A percentile compares a stretch with the other conserved stretches of the same genome.
These are phyloP conservation scores for Paramecium pentaurelia DNA, from an alignment of 73 alveolate genomes.

Conservation along the genomic window DNA sequence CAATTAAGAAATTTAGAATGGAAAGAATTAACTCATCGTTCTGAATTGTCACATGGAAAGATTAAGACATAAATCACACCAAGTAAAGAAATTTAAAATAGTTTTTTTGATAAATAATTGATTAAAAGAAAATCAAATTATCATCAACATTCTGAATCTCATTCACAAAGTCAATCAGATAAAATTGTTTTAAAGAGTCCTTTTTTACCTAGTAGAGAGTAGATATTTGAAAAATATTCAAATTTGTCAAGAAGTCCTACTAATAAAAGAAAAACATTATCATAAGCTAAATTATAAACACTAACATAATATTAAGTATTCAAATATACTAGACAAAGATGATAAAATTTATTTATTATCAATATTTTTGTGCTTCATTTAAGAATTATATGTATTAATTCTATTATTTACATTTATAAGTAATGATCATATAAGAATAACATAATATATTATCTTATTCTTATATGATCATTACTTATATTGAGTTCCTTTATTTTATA, in stretches of 20 bases:
- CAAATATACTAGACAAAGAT: neutral
- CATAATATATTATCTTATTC: no score
- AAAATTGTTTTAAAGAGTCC: neutral
- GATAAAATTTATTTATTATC: neutral
- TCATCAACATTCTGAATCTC: neutral
- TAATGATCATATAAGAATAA: no score
- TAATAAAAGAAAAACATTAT: neutral
- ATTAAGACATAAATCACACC: neutral
- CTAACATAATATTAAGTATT: neutral
- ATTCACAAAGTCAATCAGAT: neutral
- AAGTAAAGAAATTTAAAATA: neutral
- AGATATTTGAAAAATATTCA: neutral
- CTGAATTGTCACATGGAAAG: neutral
- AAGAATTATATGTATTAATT: neutral
- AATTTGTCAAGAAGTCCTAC: neutral
- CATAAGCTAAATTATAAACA: neutral
- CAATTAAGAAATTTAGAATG: slow-evolving; percentile 4
- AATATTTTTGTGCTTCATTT: neutral
- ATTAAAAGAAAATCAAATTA: neutral
- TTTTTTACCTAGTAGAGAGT: neutral
- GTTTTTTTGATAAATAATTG: neutral
- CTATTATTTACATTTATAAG: neutral
- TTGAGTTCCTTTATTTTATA: no score
- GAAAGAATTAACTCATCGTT: slow-evolving; percentile 23
- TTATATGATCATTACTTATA: no score